Evolutionary conservation across 2,329 filamentous ascomycete genomes (phyloP).

Genomic region (Fonsecaea erecta): DNA sequence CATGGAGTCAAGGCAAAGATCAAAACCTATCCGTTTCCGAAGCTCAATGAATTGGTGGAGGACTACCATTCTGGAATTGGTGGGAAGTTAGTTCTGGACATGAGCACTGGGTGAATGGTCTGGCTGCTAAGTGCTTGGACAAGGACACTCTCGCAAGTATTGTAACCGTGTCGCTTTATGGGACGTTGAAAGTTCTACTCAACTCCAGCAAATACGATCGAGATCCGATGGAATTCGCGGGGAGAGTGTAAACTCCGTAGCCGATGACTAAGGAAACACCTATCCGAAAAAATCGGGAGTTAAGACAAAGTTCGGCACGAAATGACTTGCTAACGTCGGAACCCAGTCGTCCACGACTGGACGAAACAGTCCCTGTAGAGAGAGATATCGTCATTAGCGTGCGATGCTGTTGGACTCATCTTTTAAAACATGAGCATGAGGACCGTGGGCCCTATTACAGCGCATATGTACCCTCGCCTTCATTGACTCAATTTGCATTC

Average conservation of each 20-base stretch:
- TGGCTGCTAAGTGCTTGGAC: not conserved
- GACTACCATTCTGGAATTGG: constrained; percentile 28
- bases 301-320: not conserved
- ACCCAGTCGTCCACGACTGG: not conserved
- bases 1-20: constrained; percentile 23
- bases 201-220: not conserved
- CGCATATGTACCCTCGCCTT: not conserved
- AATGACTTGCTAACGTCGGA: not conserved
- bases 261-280: too few species aligned
- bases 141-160: not conserved
- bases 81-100: constrained; percentile 30
- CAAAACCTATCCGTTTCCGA: constrained; percentile 22
- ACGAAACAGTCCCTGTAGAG: not conserved
- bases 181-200: not conserved
- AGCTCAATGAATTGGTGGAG: constrained; percentile 34
- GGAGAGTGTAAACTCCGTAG: too few species aligned
- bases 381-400: not conserved
- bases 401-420: not conserved
- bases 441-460: not conserved
- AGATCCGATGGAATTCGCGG: too few species aligned
- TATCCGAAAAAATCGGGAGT: too few species aligned
- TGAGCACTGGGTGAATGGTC: not conserved
- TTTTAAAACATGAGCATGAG: not conserved
- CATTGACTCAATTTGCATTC: not conserved
- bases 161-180: not conserved